Evolutionary conservation across 306 rosid genomes (phyloP), one percentile per base, ranked within the genome.

Genomic region (Coriaria nepalensis): DNA sequence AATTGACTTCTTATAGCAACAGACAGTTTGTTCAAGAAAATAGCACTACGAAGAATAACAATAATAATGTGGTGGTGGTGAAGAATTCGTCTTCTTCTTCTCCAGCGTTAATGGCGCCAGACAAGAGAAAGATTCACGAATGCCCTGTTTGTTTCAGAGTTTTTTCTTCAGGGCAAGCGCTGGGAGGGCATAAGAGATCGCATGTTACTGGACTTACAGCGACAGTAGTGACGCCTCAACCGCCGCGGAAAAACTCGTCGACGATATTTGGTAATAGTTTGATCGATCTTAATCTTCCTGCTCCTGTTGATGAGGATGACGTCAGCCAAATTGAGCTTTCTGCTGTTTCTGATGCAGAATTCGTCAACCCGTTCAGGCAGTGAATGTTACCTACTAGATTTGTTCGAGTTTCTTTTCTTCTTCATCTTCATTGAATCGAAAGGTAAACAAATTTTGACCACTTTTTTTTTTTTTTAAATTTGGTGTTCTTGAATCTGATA

Each of bases 111-210:
- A 54, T 52, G 13, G 37, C 12, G 6, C 78, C 2, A 3, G 29
- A 20, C 29, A 20, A 73, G 33, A 77, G 68, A 66, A 90, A 78
- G 65, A 65, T 61, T 11, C 93, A 90, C 5, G 73, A 85, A 50
- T 90, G 98, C 32, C 93, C 94, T 0, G 75, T 90, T 54, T 90
- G 98, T 58, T 85, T 67, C 20, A 66, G 95, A 72, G 87, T 81
- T 0, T 90, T 90, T 40, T 54, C 85, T 6, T 90, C 98, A 0
- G 98, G 98, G 34, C 98, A 90, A 61, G 98, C 98, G 0, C 83
- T 90, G 0, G 98, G 98, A 5, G 98, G 98, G 38, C 98, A 90
- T 47, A 90, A 85, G 72, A 85, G 98, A 68, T 81, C 95, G 5
- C 98, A 90, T 59, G 79, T 81, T 10, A 72, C 45, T n/a, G 82